Conservation (phyloP, 305 asterid genomes). For the Fraxinus paxiana region DNA sequence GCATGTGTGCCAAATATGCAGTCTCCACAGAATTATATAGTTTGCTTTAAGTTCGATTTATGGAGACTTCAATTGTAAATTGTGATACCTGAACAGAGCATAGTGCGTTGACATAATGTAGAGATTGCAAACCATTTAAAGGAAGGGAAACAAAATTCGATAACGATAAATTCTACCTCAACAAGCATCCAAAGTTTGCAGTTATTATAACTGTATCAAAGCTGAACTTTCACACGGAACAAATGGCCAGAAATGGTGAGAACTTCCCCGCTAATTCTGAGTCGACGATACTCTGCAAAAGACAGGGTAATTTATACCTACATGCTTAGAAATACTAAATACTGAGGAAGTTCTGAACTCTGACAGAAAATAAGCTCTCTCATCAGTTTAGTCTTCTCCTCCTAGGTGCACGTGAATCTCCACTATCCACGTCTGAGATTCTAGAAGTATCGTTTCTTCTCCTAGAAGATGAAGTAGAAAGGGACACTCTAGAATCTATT, state of each 20-base stretch:
- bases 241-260: not conserved
- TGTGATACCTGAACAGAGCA: not conserved
- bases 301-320: not conserved
- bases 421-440: constrained; percentile 48
- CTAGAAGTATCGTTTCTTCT: constrained; percentile 38
- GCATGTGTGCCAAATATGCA: too few relatives aligned
- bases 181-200: not conserved
- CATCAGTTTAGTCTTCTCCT: constrained; percentile 43
- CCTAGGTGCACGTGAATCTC: constrained; percentile 49
- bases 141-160: not conserved
- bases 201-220: not conserved
- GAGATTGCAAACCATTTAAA: not conserved
- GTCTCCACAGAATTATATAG: too few relatives aligned
- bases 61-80: not conserved
- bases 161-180: not conserved
- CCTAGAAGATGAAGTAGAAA: constrained; percentile 42
- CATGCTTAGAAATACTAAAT: not conserved
- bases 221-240: not conserved
- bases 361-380: not conserved
- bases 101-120: not conserved
- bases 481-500: constrained; percentile 39
- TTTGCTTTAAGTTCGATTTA: not conserved
- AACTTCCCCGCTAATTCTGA: too few relatives aligned
- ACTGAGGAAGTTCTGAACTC: not conserved
- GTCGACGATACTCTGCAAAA: not conserved